Evolutionary conservation across 2,329 filamentous ascomycete species (phyloP).

Genomic region (Fusarium sterilihyphosum): DNA sequence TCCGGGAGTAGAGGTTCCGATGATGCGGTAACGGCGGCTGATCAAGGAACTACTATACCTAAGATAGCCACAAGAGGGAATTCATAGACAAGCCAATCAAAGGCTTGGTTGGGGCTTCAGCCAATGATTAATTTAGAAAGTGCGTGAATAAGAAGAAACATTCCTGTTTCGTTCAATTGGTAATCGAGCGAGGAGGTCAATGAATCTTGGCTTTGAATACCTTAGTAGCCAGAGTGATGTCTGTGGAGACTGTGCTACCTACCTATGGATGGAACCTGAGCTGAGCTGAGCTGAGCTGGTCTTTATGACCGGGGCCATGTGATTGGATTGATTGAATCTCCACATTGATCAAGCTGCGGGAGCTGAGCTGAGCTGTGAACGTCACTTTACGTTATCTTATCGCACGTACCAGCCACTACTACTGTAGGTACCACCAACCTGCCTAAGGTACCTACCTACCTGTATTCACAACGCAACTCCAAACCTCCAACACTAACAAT

Average conservation of each 20-base stretch:
- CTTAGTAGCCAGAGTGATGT: background rate
- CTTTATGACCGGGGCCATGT: background rate
- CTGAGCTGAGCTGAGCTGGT: background rate
- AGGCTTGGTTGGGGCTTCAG: background rate
- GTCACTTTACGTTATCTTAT: conserved; percentile 23
- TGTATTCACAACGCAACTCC: conserved; percentile 10
- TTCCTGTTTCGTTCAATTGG: background rate
- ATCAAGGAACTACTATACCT: background rate
- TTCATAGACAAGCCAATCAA: background rate
- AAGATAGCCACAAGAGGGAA: background rate
- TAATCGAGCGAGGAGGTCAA: background rate
- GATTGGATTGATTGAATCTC: background rate
- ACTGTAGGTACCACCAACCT: too few species aligned
- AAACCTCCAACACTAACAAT: background rate
- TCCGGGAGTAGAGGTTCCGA: background rate
- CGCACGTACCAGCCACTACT: background rate
- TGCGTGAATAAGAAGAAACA: background rate
- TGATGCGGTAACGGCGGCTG: background rate
- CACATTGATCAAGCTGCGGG: background rate
- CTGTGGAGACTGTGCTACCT: background rate
- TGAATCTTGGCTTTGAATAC: background rate
- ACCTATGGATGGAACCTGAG: background rate
- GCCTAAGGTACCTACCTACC: background rate
- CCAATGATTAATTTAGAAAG: background rate
- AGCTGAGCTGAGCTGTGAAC: background rate